Percentiles rank a stretch among this genome's conserved stretches.
phyloP scores from a whole-genome alignment of 345 rosid genomes.

The Trapa bicornis region DNA sequence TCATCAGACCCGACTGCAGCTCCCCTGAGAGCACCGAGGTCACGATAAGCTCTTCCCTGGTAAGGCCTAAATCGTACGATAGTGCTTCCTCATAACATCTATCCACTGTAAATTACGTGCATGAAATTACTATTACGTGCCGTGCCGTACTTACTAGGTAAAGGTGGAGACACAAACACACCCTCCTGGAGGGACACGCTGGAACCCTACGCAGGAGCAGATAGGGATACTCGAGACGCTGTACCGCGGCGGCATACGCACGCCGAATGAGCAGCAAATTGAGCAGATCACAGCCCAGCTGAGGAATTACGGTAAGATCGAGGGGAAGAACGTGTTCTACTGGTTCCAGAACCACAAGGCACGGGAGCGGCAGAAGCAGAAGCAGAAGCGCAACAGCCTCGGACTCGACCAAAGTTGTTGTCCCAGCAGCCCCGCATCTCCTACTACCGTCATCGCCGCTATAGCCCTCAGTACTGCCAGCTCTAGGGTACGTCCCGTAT shows the following conservation, averaged over 20 bases:
- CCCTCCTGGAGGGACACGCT: constrained; percentile 71
- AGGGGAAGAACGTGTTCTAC: constrained; percentile 94
- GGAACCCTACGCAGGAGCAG: constrained; percentile 99
- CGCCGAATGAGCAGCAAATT: constrained; percentile 88
- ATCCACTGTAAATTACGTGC: no score
- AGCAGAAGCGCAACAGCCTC: constrained; percentile 49
- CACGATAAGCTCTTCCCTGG: constrained; percentile 39
- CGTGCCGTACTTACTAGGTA: background rate
- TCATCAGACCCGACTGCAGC: constrained; percentile 57
- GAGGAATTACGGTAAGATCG: constrained; percentile 77
- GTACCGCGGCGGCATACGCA: constrained; percentile 77
- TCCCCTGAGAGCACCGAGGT: constrained; percentile 20
- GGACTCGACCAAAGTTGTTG: constrained; percentile 28
- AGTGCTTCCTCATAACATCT: no score
- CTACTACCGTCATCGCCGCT: no score
- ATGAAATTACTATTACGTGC: no score
- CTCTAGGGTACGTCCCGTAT: no score
- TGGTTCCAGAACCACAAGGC: constrained; percentile 99
- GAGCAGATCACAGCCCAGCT: constrained; percentile 80
- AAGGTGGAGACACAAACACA: constrained; percentile 62
- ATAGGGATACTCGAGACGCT: constrained; percentile 84
- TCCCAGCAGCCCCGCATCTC: constrained; percentile 23
- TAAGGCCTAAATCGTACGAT: background rate
- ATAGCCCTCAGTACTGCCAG: no score
- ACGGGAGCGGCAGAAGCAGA: constrained; percentile 86